Conservation (phyloP, 768 basidiomycete genomes). For the Tylopilus sp. region DNA sequence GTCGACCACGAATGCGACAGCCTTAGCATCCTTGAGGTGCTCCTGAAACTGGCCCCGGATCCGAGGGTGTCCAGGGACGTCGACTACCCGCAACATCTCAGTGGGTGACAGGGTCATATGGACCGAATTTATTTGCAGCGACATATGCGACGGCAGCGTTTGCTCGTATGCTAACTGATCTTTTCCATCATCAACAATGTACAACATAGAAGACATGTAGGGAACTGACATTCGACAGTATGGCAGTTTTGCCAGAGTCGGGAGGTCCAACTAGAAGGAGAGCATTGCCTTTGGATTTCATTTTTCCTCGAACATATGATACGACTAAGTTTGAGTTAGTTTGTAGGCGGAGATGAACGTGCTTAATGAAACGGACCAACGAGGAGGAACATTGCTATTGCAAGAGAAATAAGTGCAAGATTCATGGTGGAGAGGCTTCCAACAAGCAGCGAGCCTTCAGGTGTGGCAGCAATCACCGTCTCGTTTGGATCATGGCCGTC, state of each 20-base stretch:
- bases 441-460: conserved; percentile 37
- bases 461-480: conserved; percentile 12
- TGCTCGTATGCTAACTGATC: conserved; percentile 62
- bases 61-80: conserved; percentile 84
- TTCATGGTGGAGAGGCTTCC: conserved; percentile 38
- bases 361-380: conserved; percentile 36
- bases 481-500: conserved; percentile 3
- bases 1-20: conserved; percentile 76
- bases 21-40: conserved; percentile 57
- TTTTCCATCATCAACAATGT: conserved; percentile 12
- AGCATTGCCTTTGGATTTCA: conserved; percentile 50
- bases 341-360: not conserved
- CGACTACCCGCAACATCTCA: conserved; percentile 54
- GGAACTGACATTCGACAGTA: conserved; percentile 61
- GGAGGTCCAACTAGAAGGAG: conserved; percentile 73
- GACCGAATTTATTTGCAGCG: conserved; percentile 69
- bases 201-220: not conserved
- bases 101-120: conserved; percentile 41
- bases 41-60: conserved; percentile 73
- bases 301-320: conserved; percentile 41
- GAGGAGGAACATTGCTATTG: conserved; percentile 41
- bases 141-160: conserved; percentile 67
- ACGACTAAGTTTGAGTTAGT: conserved; percentile 40
- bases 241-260: conserved; percentile 79
- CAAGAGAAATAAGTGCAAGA: conserved; percentile 41